Evolutionary conservation across 2,329 filamentous ascomycete genomes (phyloP), one percentile per base, ranked within the genome.

Genomic region (Phaeomoniella chlamydospora): DNA sequence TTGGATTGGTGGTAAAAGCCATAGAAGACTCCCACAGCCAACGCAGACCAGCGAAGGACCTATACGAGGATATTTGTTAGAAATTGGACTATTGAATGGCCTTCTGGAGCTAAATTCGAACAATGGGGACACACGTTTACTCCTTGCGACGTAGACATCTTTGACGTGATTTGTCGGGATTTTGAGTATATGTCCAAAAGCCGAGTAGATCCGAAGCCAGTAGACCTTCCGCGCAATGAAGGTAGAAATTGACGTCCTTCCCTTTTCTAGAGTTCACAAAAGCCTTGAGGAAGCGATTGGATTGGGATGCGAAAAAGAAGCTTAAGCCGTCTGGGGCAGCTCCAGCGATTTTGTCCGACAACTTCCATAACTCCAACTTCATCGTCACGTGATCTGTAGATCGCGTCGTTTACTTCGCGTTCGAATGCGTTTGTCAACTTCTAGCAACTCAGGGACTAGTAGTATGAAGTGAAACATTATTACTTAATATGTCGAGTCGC

Each of bases 21-120:
- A 70, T 98, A 98, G 67, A 94, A 79, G 58, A 96, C 68, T 59
- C 90, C 90, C 54, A 85, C 70, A 55, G 78, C 82, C 49, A 98
- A 82, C 58, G 87, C 87, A 56, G 86, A 88, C 74, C 88, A 98
- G 66, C 90, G 87, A 62, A 96, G 75, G 62, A 98, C 88, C 90
- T 98, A 62, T 36, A 51, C 10, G 30, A 33, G 36, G 36, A 29
- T 17, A 36, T 30, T 26, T 18, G 19, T 19, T 29, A 36, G 33
- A 30, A 33, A 32, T 10, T 14, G 30, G 13, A 6, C 30, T n/a
- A 6, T 14, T 5, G 30, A 32, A n/a, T n/a, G n/a, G n/a, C n/a
- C n/a, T n/a, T n/a, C n/a, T n/a, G n/a, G n/a, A n/a, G 17, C 5
- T 15, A 5, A 32, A 32, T 32, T 5, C 5, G 17, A 32, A 15